Evolutionary conservation across 2,329 filamentous ascomycete species (phyloP).

Genomic region (Claviceps fusiformis): DNA sequence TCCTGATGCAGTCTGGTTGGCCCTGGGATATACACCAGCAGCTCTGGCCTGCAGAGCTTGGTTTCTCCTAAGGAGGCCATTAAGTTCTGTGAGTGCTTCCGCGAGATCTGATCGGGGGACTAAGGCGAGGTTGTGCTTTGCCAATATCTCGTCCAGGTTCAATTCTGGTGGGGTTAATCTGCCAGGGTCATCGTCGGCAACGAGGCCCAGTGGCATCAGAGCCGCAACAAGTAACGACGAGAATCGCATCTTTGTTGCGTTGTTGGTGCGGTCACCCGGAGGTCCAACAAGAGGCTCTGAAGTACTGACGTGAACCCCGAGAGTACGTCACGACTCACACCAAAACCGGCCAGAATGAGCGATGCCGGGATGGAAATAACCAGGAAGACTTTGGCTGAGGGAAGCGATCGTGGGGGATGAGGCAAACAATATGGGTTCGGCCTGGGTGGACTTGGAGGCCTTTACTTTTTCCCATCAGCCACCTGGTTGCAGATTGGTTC

Average conservation of each 20-base stretch:
- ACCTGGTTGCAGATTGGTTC: neutral
- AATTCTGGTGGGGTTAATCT: slow-evolving; percentile 18
- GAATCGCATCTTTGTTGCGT: slow-evolving; percentile 20
- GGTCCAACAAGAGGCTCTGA: neutral
- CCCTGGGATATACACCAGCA: neutral
- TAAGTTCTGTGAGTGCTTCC: slow-evolving; percentile 30
- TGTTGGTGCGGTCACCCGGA: slow-evolving; percentile 2
- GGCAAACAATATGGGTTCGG: slow-evolving; percentile 2
- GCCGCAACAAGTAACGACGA: slow-evolving; percentile 20
- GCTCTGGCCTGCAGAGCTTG: slow-evolving; percentile 3
- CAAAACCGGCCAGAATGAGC: neutral
- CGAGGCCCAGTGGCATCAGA: slow-evolving; percentile 20
- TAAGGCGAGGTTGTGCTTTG: slow-evolving; percentile 29
- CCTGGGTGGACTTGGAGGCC: neutral
- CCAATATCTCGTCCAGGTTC: slow-evolving; percentile 26
- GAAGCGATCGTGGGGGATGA: neutral
- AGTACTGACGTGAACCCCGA: neutral
- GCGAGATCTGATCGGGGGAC: slow-evolving; percentile 32
- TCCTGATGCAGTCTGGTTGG: neutral
- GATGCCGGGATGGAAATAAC: neutral
- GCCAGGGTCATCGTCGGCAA: slow-evolving; percentile 13
- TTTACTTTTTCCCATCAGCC: neutral
- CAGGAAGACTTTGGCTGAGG: neutral
- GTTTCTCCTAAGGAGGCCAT: slow-evolving; percentile 23
- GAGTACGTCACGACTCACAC: neutral